phyloP scores from a whole-genome alignment of 768 basidiomycete species.

The Termitomyces sp. region DNA sequence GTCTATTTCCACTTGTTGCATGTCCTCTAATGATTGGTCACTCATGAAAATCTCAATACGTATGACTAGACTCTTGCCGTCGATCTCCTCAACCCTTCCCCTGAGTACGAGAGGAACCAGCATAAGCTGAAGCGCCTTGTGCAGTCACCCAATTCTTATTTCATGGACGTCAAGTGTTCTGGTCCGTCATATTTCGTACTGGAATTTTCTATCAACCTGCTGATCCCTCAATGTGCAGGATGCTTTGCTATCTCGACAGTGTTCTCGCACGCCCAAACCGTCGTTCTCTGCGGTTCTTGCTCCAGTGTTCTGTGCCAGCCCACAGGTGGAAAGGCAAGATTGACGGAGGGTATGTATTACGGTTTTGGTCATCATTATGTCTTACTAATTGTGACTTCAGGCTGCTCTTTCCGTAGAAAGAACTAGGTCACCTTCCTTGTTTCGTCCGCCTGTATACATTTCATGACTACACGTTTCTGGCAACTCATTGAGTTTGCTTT shows the following conservation, averaged over 20 bases:
- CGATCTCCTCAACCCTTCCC: conserved; percentile 95
- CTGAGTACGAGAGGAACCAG: conserved; percentile 77
- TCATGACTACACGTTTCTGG: conserved; percentile 2
- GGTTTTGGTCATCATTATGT: neutral
- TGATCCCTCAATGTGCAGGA: conserved; percentile 38
- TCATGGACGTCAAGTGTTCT: conserved; percentile 99
- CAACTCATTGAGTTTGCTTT: conserved; percentile 3
- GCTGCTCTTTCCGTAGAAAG: conserved; percentile 98
- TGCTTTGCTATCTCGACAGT: conserved; percentile 96
- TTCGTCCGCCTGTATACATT: conserved; percentile 13
- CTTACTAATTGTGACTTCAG: conserved; percentile 32
- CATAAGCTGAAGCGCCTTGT: conserved; percentile 99
- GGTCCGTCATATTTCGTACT: conserved; percentile 43
- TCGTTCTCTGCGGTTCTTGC: conserved; percentile 91
- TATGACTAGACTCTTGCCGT: conserved; percentile 79
- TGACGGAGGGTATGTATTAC: conserved; percentile 84
- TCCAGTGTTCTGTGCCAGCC: conserved; percentile 95
- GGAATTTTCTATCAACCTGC: conserved; percentile 8
- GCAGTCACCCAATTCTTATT: conserved; percentile 97
- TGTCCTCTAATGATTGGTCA: neutral
- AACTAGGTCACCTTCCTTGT: conserved; percentile 41
- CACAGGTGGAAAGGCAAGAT: conserved; percentile 94
- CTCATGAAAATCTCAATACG: neutral
- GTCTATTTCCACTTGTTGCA: neutral
- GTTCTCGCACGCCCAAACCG: conserved; percentile 99